Percentiles rank a stretch among this genome's conserved stretches.
Evolutionary conservation across 768 basidiomycete species (phyloP).

Genomic region (Tubosaeta sp.): DNA sequence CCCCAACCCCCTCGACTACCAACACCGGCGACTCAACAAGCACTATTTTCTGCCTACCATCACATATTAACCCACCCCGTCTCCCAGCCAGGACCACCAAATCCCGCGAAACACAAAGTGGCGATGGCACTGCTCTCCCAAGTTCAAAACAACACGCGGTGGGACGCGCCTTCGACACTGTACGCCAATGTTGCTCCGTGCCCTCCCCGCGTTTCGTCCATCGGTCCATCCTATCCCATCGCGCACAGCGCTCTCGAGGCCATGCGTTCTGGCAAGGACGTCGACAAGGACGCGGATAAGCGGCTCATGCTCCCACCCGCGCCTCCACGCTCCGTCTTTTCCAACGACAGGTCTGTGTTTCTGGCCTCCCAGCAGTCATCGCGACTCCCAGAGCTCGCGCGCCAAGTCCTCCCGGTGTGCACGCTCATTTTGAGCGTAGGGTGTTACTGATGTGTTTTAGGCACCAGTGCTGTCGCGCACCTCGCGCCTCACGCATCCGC

Average conservation of each 20-base stretch:
- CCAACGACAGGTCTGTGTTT: slow-evolving; percentile 54
- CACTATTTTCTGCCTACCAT: slow-evolving; percentile 68
- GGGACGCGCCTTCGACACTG: slow-evolving; percentile 66
- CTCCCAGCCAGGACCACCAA: slow-evolving; percentile 44
- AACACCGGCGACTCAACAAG: slow-evolving; percentile 57
- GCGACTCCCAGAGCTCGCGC: slow-evolving; percentile 62
- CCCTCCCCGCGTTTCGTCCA: slow-evolving; percentile 56
- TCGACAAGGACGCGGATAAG: slow-evolving; percentile 52
- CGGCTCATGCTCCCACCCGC: slow-evolving; percentile 30
- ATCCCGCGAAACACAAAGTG: slow-evolving; percentile 68
- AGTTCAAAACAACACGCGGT: slow-evolving; percentile 53
- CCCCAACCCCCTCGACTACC: slow-evolving; percentile 31
- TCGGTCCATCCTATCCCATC: slow-evolving; percentile 64
- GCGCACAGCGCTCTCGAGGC: slow-evolving; percentile 33
- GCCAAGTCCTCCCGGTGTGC: slow-evolving; percentile 64
- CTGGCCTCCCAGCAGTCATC: slow-evolving; percentile 61
- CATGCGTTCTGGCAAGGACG: slow-evolving; percentile 38
- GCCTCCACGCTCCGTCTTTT: slow-evolving; percentile 38
- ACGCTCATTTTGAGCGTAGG: background rate
- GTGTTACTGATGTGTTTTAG: slow-evolving; percentile 30
- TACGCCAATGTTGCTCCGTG: slow-evolving; percentile 57
- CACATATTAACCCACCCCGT: slow-evolving; percentile 73
- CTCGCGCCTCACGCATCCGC: slow-evolving; percentile 61
- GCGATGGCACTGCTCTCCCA: slow-evolving; percentile 65
- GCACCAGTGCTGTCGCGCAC: slow-evolving; percentile 55